Percentiles rank a stretch among this genome's conserved stretches.
Conservation (phyloP, 75 land plant genomes). For the Isoetes taiwanensis region DNA sequence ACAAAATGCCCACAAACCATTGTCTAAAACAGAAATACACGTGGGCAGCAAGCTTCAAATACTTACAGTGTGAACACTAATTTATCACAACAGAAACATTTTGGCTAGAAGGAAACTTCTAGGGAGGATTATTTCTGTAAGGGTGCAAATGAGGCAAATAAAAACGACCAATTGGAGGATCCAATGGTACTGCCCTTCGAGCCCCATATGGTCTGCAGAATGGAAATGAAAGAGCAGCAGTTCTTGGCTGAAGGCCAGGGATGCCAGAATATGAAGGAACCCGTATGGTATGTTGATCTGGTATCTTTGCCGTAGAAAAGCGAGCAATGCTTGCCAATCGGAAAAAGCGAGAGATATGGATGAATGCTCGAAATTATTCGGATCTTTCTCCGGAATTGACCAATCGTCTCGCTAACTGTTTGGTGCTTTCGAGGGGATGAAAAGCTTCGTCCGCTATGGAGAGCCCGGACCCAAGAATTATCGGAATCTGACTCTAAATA, state of each 20-base stretch:
- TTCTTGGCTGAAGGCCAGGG: constrained; percentile 43
- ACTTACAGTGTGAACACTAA: too few species aligned
- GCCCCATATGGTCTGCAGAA: constrained; percentile 49
- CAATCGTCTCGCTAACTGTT: constrained; percentile 11
- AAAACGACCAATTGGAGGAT: constrained; percentile 42
- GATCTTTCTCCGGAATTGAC: constrained; percentile 18
- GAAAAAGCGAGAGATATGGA: constrained; percentile 56
- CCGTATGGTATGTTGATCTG: constrained; percentile 9
- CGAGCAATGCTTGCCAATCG: constrained; percentile 33
- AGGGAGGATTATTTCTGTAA: constrained; percentile 17
- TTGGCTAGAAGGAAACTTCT: constrained; percentile 21
- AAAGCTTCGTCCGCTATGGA: constrained; percentile 32
- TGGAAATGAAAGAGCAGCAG: constrained; percentile 62
- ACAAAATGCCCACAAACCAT: too few species aligned
- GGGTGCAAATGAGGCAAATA: constrained; percentile 22
- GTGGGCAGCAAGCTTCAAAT: too few species aligned
- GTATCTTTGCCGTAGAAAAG: too few species aligned
- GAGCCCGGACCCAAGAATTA: constrained; percentile 34
- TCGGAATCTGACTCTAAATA: too few species aligned
- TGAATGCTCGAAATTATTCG: constrained; percentile 56
- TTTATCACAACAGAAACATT: too few species aligned
- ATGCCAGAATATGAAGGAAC: constrained; percentile 23
- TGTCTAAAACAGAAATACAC: too few species aligned
- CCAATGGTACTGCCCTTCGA: constrained; percentile 74
- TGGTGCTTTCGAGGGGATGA: constrained; percentile 21